Conservation (phyloP, 805 yeast genomes). For the Cyberlindnera euphorbiae region DNA sequence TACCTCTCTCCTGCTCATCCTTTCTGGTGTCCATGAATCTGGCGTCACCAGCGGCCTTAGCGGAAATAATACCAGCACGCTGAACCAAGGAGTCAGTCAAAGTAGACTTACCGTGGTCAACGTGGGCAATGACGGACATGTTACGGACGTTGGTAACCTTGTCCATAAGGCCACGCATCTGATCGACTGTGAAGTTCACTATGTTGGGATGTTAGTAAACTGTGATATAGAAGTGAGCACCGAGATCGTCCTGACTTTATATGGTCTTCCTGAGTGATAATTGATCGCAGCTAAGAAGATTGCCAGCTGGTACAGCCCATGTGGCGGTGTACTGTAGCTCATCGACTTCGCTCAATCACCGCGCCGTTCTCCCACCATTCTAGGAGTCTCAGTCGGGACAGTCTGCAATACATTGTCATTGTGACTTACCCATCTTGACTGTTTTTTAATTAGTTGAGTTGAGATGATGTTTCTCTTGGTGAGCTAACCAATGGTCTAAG, state of each 20-base stretch:
- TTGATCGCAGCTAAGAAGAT: not conserved
- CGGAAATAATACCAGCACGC: conserved; percentile 99
- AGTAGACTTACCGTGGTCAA: conserved; percentile 99
- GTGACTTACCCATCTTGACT: conserved; percentile 29
- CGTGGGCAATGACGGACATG: conserved; percentile 99
- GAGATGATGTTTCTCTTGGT: conserved; percentile 13
- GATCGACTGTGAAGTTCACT: conserved; percentile 66
- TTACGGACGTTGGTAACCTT: conserved; percentile 99
- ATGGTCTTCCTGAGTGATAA: not conserved
- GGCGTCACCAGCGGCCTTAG: conserved; percentile 99
- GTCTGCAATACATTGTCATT: too few species aligned
- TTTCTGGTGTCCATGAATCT: conserved; percentile 99
- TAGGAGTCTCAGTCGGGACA: too few species aligned
- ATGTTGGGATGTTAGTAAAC: conserved; percentile 19
- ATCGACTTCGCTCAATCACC: too few species aligned
- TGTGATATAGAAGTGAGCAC: not conserved
- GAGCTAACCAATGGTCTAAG: not conserved
- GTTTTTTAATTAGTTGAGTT: conserved; percentile 13
- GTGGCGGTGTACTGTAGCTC: not conserved
- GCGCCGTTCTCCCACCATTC: too few species aligned
- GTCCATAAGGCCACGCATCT: conserved; percentile 99
- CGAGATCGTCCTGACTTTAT: not conserved
- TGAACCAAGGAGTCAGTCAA: conserved; percentile 98
- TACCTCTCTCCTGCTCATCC: conserved; percentile 99
- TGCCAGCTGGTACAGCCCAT: too few species aligned